Evolutionary conservation across 495 filamentous ascomycete species (phyloP), one percentile per base, ranked within the genome.

Genomic region (Penicillium verhagenii): DNA sequence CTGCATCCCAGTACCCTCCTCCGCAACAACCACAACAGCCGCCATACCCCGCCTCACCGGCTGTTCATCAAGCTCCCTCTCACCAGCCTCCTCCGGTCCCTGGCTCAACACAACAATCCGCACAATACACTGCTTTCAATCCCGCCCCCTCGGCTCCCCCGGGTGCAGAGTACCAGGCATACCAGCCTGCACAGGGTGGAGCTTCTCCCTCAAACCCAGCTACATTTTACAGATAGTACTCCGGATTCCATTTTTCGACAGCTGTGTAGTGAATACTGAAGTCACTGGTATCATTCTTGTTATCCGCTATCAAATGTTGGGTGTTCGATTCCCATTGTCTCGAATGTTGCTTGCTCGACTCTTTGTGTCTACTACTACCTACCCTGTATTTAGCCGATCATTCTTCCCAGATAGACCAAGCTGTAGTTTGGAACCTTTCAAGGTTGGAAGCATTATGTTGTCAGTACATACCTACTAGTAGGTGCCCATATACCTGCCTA

Each of bases 151-250:
- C 61, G 8, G 65, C 69, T 47, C 66, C 72, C 20, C 58, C 77
- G 38, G 55, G 60, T 29, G 67, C 61, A 9, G 72, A 71, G 26
- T 85, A 85, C 58, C 79, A 82, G 55, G 70, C 80, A 14, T 84
- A 83, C 57, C 77, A 78, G 47, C 69, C 75, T 19, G 57, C 78
- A 18, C 66, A 68, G 45, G 63, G 63, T 11, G 67, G 64, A 2
- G 59, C 60, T 7, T 45, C 72, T 25, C 68, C 62, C 47, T 64
- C 68, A 18, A 77, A 76, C 53, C 75, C 75, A 4, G 67, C 70
- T 50, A 74, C 72, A 4, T 78, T 65, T 50, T 78, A 78, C 56
- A 68, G 73, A 64, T 78, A 66, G 63, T 8, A 54, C 38, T n/a
- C 53, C 52, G 31, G 40, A 23, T 45, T 48, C 40, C 50, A 16